Conservation (phyloP, 306 rosid species). For the Prosopis cineraria region DNA sequence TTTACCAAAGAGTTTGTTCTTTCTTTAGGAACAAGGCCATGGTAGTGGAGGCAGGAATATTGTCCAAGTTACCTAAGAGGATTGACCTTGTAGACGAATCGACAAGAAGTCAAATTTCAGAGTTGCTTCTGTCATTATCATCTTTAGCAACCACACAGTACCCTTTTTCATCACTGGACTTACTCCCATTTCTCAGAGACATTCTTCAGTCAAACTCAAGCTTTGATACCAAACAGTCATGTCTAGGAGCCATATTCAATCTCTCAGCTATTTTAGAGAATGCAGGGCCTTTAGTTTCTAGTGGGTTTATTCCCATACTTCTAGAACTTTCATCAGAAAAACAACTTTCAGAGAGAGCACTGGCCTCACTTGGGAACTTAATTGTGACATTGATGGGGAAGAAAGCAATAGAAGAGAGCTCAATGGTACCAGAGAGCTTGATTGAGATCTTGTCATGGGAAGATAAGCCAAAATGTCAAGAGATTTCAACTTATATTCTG, state of each 20-base stretch:
- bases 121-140: slow-evolving; percentile 52
- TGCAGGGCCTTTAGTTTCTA: slow-evolving; percentile 54
- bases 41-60: slow-evolving; percentile 67
- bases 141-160: slow-evolving; percentile 52
- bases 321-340: slow-evolving; percentile 40
- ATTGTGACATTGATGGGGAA: slow-evolving; percentile 67
- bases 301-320: slow-evolving; percentile 54
- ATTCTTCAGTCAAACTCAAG: slow-evolving; percentile 48
- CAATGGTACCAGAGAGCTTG: slow-evolving; percentile 54
- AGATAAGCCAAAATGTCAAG: slow-evolving; percentile 63
- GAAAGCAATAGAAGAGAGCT: slow-evolving; percentile 62
- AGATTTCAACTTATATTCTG: slow-evolving; percentile 60
- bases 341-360: slow-evolving; percentile 58
- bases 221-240: slow-evolving; percentile 46
- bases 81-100: slow-evolving; percentile 51
- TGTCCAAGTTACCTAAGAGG: slow-evolving; percentile 53
- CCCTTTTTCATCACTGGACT: slow-evolving; percentile 45
- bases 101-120: slow-evolving; percentile 51
- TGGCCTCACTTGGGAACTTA: slow-evolving; percentile 60
- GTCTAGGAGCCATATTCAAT: slow-evolving; percentile 56
- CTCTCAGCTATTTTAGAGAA: slow-evolving; percentile 57
- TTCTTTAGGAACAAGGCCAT: slow-evolving; percentile 59
- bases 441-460: slow-evolving; percentile 76
- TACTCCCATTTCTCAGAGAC: slow-evolving; percentile 50
- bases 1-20: slow-evolving; percentile 10